These are phyloP conservation scores for Musa beccarii DNA, from an alignment of 176 grass and related monocot species.

Conservation along the genomic window DNA sequence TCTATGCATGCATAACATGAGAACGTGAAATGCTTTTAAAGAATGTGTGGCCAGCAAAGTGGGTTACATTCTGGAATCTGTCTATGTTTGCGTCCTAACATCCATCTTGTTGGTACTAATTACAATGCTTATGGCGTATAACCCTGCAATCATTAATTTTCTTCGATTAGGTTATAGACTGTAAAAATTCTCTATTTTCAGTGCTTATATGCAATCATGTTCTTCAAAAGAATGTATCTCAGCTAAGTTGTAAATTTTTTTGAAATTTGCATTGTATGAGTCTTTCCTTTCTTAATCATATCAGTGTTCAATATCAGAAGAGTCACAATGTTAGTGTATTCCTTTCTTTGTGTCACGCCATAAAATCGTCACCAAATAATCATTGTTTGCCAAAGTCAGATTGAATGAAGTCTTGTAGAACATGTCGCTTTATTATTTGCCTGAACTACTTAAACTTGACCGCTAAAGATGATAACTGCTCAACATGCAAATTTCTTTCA, in stretches of 20 bases:
- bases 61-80: not conserved
- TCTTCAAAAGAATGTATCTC: not conserved
- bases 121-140: not conserved
- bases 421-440: slow-evolving; percentile 4
- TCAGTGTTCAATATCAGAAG: too few species aligned
- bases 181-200: not conserved
- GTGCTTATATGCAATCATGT: not conserved
- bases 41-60: too few species aligned
- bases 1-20: too few species aligned
- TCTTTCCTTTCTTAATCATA: too few species aligned
- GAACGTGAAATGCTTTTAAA: too few species aligned
- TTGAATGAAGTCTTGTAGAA: too few species aligned
- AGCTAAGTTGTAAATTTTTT: not conserved
- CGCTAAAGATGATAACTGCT: not conserved
- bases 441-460: not conserved
- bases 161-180: not conserved
- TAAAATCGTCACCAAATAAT: too few species aligned
- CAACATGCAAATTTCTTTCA: not conserved
- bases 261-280: too few species aligned
- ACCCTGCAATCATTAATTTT: not conserved
- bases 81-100: not conserved
- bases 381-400: too few species aligned
- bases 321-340: too few species aligned
- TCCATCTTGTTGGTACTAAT: not conserved
- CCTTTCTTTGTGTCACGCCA: too few species aligned